Conservation (phyloP, 2,329 filamentous ascomycete species). For the Dothideomycetes sp. region DNA sequence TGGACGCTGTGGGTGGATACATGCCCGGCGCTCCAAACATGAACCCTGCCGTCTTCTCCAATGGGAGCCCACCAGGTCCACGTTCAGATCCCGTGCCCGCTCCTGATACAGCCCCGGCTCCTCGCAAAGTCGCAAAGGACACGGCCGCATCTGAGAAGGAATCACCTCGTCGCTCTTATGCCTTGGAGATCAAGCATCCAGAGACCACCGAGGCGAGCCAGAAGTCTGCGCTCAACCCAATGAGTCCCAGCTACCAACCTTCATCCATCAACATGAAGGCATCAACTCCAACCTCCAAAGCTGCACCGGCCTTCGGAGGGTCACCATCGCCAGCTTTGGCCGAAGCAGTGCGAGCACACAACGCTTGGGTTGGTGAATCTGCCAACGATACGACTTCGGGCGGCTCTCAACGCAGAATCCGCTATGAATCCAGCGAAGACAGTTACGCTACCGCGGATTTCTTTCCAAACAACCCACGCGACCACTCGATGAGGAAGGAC, state of each 20-base stretch:
- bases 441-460: conserved; percentile 31
- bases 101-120: neutral
- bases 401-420: conserved; percentile 9
- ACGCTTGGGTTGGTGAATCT: conserved; percentile 12
- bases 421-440: conserved; percentile 24
- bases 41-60: conserved; percentile 7
- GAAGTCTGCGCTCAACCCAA: conserved; percentile 29
- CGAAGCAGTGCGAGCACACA: conserved; percentile 13
- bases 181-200: conserved; percentile 28
- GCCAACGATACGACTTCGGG: conserved; percentile 2
- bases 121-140: neutral
- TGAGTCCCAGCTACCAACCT: conserved; percentile 31
- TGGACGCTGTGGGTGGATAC: conserved; percentile 5
- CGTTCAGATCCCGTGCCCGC: neutral
- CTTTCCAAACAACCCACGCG: conserved; percentile 30
- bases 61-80: conserved; percentile 1
- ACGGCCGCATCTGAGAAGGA: neutral
- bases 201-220: conserved; percentile 14
- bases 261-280: conserved; percentile 12
- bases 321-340: conserved; percentile 12
- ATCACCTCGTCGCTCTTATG: conserved; percentile 22
- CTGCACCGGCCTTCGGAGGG: neutral
- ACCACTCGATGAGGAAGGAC: conserved; percentile 28
- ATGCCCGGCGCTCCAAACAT: neutral
- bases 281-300: conserved; percentile 11